Evolutionary conservation across 345 rosid species (phyloP).

Genomic region (Aurinia saxatilis): DNA sequence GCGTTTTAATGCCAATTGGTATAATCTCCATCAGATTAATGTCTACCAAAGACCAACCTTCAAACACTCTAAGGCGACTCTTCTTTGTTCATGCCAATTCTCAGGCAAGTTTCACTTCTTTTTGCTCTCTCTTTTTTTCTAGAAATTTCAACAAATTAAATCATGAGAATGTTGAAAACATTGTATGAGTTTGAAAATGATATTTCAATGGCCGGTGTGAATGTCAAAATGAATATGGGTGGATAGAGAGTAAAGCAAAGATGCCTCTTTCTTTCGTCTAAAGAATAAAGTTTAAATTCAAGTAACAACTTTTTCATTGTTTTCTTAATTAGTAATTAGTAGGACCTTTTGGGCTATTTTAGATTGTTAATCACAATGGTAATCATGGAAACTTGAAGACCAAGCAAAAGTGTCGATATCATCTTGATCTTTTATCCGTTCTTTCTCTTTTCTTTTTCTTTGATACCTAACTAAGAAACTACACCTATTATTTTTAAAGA

Average conservation of each 20-base stretch:
- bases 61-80: constrained; percentile 33
- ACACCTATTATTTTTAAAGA: not conserved
- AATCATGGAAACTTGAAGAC: constrained; percentile 26
- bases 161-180: constrained; percentile 14
- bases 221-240: constrained; percentile 8
- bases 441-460: not conserved
- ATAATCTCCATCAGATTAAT: constrained; percentile 54
- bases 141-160: not conserved
- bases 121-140: not conserved
- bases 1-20: constrained; percentile 71
- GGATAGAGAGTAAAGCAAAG: constrained; percentile 20
- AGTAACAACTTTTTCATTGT: constrained; percentile 3
- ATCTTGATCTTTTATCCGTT: not conserved
- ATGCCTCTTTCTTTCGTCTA: constrained; percentile 20
- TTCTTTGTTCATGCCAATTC: constrained; percentile 55
- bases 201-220: constrained; percentile 12
- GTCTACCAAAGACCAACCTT: constrained; percentile 41
- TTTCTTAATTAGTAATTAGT: constrained; percentile 11
- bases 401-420: constrained; percentile 13
- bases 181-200: not conserved
- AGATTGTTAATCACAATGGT: constrained; percentile 25
- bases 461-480: not conserved
- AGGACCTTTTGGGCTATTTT: constrained; percentile 19
- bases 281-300: constrained; percentile 18
- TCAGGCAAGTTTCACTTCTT: constrained; percentile 45